Evolutionary conservation across 495 filamentous ascomycete species (phyloP).

Genomic region (Viridothelium virens): DNA sequence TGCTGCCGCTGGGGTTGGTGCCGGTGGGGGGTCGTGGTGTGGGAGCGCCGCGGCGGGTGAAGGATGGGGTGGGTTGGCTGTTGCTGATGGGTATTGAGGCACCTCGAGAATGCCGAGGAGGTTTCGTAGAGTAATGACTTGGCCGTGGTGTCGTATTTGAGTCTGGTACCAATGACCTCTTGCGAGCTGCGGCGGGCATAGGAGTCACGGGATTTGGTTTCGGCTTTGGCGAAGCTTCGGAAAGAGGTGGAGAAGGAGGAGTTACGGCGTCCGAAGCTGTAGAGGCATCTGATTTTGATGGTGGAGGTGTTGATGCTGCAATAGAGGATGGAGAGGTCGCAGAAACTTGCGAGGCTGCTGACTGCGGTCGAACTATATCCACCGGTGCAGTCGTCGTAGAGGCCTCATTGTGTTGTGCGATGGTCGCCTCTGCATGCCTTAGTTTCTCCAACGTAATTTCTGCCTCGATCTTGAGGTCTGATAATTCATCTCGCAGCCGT

Average conservation of each 20-base stretch:
- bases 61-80: constrained; percentile 34
- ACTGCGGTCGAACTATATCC: constrained; percentile 35
- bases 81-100: constrained; percentile 46
- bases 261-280: constrained; percentile 36
- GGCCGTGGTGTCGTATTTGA: constrained; percentile 46
- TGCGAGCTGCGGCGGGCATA: constrained; percentile 34
- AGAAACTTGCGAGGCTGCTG: constrained; percentile 39
- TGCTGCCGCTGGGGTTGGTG: constrained; percentile 34
- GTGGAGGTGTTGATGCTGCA: constrained; percentile 48
- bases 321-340: constrained; percentile 36
- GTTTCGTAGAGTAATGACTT: constrained; percentile 21
- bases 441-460: constrained; percentile 93
- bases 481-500: constrained; percentile 77
- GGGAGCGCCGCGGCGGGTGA: constrained; percentile 34
- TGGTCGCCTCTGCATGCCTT: constrained; percentile 53
- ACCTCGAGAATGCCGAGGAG: constrained; percentile 44
- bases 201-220: constrained; percentile 36
- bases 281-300: constrained; percentile 66
- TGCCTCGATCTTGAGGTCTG: constrained; percentile 86
- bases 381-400: constrained; percentile 42
- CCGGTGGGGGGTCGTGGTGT: constrained; percentile 37
- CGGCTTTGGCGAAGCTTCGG: constrained; percentile 30
- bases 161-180: constrained; percentile 29
- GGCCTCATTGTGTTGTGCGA: constrained; percentile 42
- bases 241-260: constrained; percentile 56